Evolutionary conservation across 2,329 filamentous ascomycete genomes (phyloP), one percentile per base, ranked within the genome.

Genomic region (Stemphylium lycopersici): DNA sequence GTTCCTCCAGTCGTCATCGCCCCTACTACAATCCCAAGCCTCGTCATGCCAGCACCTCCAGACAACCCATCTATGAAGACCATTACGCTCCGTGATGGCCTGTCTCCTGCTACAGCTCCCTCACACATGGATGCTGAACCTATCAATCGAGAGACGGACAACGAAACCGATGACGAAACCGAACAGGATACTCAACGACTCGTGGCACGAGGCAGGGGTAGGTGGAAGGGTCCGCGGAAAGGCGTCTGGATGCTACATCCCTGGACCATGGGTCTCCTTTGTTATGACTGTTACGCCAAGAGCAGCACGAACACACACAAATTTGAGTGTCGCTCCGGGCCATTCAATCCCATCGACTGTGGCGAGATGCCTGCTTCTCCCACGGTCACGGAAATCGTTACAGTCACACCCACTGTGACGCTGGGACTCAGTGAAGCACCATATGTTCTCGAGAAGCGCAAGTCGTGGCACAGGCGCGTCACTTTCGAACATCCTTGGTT

Each of bases 181-280:
- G 20, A 41, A 22, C 16, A 40, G 18, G 10, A 40, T 3, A 8
- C 13, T 24, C 32, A 39, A 22, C 2, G 24, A 8, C 26, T 63
- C 11, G 31, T 53, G 26, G 26, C 26, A 13, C 52, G 61, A 49
- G 15, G n/a, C 8, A 43, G 45, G 22, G 29, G 10, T 7, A 44
- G 50, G 32, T 48, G 48, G 43, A 52, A 47, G 22, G 46, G 39
- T 18, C 47, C 59, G 38, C 46, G 43, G 3, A 54, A 39, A 15
- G 48, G 49, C 15, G 61, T 68, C 0, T 72, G 67, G 66, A 62
- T 70, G 63, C 45, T 59, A 13, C 64, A 71, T 36, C 68, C 68
- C 2, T 72, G 69, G 67, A 54, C 42, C 3, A 10, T 26, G 6
- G 52, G 55, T 2, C 6, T 55, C 20, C 26, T 64, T 3, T 73